These are phyloP conservation scores for Amaranthus tricolor DNA, from an alignment of 179 eudicot genomes.

Conservation along the genomic window DNA sequence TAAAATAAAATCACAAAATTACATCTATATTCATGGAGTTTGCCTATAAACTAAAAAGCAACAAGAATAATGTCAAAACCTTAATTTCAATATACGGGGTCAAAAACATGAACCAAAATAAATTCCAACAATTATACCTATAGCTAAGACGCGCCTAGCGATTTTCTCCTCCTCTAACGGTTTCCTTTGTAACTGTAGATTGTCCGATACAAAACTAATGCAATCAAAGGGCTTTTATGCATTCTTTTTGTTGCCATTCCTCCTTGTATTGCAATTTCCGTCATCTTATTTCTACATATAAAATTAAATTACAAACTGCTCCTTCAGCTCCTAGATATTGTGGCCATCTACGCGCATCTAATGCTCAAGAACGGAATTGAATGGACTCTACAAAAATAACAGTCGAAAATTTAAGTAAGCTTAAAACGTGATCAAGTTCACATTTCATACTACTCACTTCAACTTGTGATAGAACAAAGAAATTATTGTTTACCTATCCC, in stretches of 20 bases:
- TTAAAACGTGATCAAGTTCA: background rate
- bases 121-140: background rate
- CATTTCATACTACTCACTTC: background rate
- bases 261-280: conserved; percentile 1
- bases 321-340: conserved; percentile 3
- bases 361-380: conserved; percentile 17
- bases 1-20: background rate
- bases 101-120: no score
- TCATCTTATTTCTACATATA: conserved; percentile 13
- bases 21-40: background rate
- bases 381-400: conserved; percentile 16
- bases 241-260: conserved; percentile 8
- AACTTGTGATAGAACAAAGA: background rate
- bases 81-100: no score
- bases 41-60: background rate
- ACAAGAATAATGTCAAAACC: no score
- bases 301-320: background rate
- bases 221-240: conserved; percentile 6
- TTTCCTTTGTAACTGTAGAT: background rate
- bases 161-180: conserved; percentile 1
- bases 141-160: background rate
- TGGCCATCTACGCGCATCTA: conserved; percentile 1
- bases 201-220: conserved; percentile 1
- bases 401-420: conserved; percentile 5
- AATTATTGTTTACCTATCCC: conserved; percentile 7